Evolutionary conservation across 257 asterid genomes (phyloP), one percentile per base, ranked within the genome.

Genomic region (Jasminum sambac): DNA sequence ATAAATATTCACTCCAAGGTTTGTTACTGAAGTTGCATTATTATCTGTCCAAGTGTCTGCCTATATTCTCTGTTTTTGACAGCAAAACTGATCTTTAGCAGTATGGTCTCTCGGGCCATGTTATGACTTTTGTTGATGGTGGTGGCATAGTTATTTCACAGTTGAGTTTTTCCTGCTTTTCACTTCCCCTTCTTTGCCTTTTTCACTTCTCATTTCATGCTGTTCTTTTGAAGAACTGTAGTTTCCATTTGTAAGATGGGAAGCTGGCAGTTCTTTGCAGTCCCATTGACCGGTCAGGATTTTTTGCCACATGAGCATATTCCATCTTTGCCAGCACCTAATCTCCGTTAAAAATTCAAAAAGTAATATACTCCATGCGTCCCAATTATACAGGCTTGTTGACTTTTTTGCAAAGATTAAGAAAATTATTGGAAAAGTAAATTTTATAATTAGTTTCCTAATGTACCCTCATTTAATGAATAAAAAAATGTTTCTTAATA

Each of bases 1-100:
- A 79, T 63, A 87, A 85, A 80, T 71, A 79, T 55, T 64, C 60
- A 67, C 48, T 83, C 74, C 91, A 71, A 75, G 98, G 98, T 91
- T 73, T 63, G 73, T 62, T 77, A 72, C 62, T 80, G 39, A 13
- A 39, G 39, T 48, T 40, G 42, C 74, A 77, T 36, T 36, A 24
- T 19, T 37, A 46, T 61, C n/a, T 68, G 1, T 19, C 21, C 19
- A 46, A 38, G 34, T 41, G 26, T 16, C 5, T 60, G 66, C 8
- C 42, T 36, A 37, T 72, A 71, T 13, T 58, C 68, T 25, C 61
- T 74, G 12, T 24, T 72, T 59, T 71, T 7, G 30, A 41, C 17
- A 63, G 25, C 72, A 26, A n/a, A 60, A 62, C 36, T 67, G 67
- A 48, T 44, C 36, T 61, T 58, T 39, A 9, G 43, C 38, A 44